A percentile compares a stretch with the other conserved stretches of the same genome.
These are phyloP conservation scores for Metarhizium sp. DNA, from an alignment of 2,329 filamentous ascomycete genomes.

Conservation along the genomic window DNA sequence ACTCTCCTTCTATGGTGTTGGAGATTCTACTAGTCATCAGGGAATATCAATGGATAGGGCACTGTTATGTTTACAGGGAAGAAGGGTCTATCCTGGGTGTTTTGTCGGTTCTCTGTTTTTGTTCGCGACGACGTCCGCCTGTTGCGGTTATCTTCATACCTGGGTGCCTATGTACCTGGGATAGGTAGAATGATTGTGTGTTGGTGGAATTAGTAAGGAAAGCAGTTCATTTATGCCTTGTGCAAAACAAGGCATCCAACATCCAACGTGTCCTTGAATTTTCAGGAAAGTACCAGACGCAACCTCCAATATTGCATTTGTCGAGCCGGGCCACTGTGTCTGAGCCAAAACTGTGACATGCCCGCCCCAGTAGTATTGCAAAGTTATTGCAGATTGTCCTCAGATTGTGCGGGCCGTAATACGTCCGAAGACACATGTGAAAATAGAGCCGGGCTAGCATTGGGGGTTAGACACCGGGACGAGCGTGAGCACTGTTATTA, in stretches of 20 bases:
- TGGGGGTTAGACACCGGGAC: too few species aligned
- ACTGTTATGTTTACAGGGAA: slow-evolving; percentile 13
- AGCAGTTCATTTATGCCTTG: neutral
- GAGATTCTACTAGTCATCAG: slow-evolving; percentile 21
- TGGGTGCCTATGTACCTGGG: too few species aligned
- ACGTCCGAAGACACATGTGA: neutral
- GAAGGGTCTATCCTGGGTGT: slow-evolving; percentile 15
- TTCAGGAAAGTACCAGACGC: too few species aligned
- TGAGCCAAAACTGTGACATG: too few species aligned
- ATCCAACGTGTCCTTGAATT: too few species aligned
- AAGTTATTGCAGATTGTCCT: neutral
- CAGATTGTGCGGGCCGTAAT: neutral
- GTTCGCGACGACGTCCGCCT: slow-evolving; percentile 12
- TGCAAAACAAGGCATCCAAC: too few species aligned
- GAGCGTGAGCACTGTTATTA: neutral
- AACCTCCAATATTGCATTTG: too few species aligned
- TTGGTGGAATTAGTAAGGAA: too few species aligned
- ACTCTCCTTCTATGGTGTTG: slow-evolving; percentile 5
- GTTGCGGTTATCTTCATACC: neutral
- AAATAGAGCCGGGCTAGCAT: neutral
- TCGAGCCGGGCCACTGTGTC: neutral
- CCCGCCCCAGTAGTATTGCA: neutral
- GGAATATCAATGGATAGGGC: slow-evolving; percentile 17
- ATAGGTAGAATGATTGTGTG: too few species aligned
- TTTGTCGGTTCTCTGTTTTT: slow-evolving; percentile 14